Evolutionary conservation across 2,329 filamentous ascomycete species (phyloP).

Genomic region (Colletotrichum tofieldiae): DNA sequence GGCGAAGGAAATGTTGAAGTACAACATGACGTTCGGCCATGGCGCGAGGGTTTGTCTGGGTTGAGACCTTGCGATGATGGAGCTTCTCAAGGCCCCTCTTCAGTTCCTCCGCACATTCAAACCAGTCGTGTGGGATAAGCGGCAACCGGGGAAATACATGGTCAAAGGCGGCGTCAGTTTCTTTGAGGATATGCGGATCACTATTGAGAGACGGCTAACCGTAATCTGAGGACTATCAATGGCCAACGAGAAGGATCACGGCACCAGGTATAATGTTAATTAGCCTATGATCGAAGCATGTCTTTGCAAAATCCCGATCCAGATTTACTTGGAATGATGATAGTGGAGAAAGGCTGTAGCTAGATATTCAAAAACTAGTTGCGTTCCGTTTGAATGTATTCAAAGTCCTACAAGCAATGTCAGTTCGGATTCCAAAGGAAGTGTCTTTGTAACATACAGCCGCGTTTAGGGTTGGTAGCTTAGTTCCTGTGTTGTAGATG

Average conservation of each 20-base stretch:
- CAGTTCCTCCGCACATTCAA: conserved; percentile 60
- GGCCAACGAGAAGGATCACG: background rate
- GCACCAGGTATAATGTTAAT: background rate
- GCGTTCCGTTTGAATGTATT: conserved; percentile 38
- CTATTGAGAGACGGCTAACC: conserved; percentile 45
- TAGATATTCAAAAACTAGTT: background rate
- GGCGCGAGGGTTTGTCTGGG: conserved; percentile 65
- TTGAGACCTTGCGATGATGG: conserved; percentile 65
- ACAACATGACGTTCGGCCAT: conserved; percentile 66
- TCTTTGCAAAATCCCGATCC: background rate
- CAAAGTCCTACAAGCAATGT: conserved; percentile 35
- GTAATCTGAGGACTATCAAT: conserved; percentile 18
- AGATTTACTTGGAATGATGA: background rate
- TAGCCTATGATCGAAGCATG: background rate
- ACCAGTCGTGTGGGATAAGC: conserved; percentile 44
- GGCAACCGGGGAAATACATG: conserved; percentile 47
- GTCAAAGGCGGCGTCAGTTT: conserved; percentile 60
- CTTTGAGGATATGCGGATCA: conserved; percentile 59
- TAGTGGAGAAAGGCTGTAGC: background rate
- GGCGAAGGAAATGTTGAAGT: conserved; percentile 61
- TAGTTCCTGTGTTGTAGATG: conserved; percentile 39
- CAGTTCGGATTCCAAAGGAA: background rate
- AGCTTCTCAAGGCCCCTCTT: conserved; percentile 63
- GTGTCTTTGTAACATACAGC: conserved; percentile 3
- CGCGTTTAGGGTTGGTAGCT: conserved; percentile 33